These are phyloP conservation scores for Saxispiralis lemnorum DNA, from an alignment of 495 filamentous ascomycete genomes.

Conservation along the genomic window DNA sequence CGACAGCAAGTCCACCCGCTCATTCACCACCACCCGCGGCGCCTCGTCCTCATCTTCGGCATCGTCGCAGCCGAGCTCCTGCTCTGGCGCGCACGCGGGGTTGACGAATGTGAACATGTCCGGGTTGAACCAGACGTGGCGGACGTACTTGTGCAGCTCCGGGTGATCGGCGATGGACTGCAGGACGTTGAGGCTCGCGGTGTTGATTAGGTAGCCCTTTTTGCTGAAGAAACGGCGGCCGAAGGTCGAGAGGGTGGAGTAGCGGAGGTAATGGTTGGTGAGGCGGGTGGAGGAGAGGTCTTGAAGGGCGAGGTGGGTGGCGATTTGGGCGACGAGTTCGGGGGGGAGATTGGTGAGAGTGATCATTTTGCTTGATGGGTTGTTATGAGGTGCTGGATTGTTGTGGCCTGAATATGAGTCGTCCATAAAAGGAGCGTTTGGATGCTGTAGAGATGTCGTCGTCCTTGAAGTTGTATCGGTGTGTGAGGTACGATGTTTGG, in stretches of 20 bases:
- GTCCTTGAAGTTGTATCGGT: too few relatives aligned
- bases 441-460: too few relatives aligned
- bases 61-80: too few relatives aligned
- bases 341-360: conserved; percentile 5
- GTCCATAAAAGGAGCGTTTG: too few relatives aligned
- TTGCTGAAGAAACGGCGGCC: conserved; percentile 15
- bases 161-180: conserved; percentile 2
- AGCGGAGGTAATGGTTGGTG: neutral
- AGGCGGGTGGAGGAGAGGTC: conserved; percentile 6
- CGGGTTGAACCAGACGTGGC: conserved; percentile 16
- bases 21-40: neutral
- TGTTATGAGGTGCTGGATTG: too few relatives aligned
- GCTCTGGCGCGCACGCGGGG: too few relatives aligned
- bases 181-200: conserved; percentile 2
- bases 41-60: too few relatives aligned
- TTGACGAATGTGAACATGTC: conserved; percentile 10
- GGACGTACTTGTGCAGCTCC: conserved; percentile 7
- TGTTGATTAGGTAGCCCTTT: conserved; percentile 13
- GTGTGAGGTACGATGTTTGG: too few relatives aligned
- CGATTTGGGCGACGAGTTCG: conserved; percentile 11
- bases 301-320: neutral
- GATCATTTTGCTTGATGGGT: neutral
- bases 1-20: neutral
- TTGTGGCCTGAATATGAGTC: too few relatives aligned
- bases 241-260: conserved; percentile 4